Percentiles rank a stretch among this genome's conserved stretches.
Conservation (phyloP, 2,329 filamentous ascomycete species). For the Chaetomiaceae sp. region DNA sequence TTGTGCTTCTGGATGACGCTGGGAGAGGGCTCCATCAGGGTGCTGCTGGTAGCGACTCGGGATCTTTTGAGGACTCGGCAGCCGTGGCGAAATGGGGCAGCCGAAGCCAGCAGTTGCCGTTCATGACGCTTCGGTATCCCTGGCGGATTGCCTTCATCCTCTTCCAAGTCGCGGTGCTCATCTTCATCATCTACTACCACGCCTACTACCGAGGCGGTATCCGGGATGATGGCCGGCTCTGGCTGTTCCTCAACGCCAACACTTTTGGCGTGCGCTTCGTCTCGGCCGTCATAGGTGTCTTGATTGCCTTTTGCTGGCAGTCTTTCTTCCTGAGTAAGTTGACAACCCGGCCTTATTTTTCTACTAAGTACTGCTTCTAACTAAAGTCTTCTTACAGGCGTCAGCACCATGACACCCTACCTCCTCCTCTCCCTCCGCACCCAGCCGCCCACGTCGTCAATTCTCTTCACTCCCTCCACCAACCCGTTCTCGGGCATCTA, state of each 20-base stretch:
- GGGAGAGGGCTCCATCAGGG: constrained; percentile 19
- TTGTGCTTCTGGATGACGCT: constrained; percentile 30
- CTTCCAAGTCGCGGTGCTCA: constrained; percentile 33
- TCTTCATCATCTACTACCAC: constrained; percentile 40
- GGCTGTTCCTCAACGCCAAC: constrained; percentile 36
- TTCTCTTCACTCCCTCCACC: constrained; percentile 40
- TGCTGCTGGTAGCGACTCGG: background rate
- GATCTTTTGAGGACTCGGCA: constrained; percentile 6
- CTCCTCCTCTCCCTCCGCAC: constrained; percentile 36
- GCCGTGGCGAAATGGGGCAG: constrained; percentile 4
- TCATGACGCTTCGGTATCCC: constrained; percentile 34
- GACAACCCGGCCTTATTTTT: no score
- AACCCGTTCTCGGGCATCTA: constrained; percentile 45
- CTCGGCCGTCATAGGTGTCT: constrained; percentile 39
- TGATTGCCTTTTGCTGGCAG: constrained; percentile 40
- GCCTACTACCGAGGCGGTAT: constrained; percentile 34
- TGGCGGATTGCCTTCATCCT: constrained; percentile 34
- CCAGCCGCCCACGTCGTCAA: constrained; percentile 35
- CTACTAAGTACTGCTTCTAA: background rate
- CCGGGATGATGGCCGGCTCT: constrained; percentile 21
- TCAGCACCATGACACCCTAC: constrained; percentile 44
- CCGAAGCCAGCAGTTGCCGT: constrained; percentile 26
- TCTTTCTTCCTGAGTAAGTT: constrained; percentile 37
- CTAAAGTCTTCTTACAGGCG: no score
- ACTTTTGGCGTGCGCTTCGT: constrained; percentile 42